These are phyloP conservation scores for Pugionium cornutum DNA, from an alignment of 345 rosid genomes.

Conservation along the genomic window DNA sequence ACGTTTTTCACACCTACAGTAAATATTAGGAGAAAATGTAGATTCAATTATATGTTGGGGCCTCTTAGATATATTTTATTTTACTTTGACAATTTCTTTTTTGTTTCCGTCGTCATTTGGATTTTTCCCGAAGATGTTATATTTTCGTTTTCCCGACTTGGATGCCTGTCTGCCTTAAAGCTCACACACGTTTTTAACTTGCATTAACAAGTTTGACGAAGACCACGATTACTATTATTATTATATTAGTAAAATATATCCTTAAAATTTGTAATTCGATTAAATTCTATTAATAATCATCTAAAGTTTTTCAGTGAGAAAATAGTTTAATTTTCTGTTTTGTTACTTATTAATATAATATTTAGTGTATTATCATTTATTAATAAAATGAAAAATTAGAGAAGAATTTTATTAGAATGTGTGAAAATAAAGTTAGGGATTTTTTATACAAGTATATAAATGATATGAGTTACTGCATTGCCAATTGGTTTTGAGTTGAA, in stretches of 20 bases:
- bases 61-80: not conserved
- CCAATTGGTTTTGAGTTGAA: too few relatives aligned
- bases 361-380: too few relatives aligned
- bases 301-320: too few relatives aligned
- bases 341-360: too few relatives aligned
- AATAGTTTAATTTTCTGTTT: too few relatives aligned
- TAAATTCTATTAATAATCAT: too few relatives aligned
- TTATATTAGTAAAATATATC: not conserved
- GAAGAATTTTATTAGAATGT: too few relatives aligned
- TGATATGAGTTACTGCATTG: too few relatives aligned
- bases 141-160: slow-evolving; percentile 26
- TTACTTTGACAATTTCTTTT: not conserved
- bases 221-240: not conserved
- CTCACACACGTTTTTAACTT: slow-evolving; percentile 24
- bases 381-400: too few relatives aligned
- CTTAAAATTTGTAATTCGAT: too few relatives aligned
- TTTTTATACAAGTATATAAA: too few relatives aligned
- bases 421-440: too few relatives aligned
- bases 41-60: not conserved
- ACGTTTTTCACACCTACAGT: slow-evolving; percentile 15
- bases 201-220: slow-evolving; percentile 13
- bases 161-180: slow-evolving; percentile 23
- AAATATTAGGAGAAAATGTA: not conserved
- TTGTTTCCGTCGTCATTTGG: slow-evolving; percentile 3
- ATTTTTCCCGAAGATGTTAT: not conserved